Percentiles rank a stretch among this genome's conserved stretches.
Conservation (phyloP, 2,329 filamentous ascomycete genomes). For the Aspergillus tanneri region DNA sequence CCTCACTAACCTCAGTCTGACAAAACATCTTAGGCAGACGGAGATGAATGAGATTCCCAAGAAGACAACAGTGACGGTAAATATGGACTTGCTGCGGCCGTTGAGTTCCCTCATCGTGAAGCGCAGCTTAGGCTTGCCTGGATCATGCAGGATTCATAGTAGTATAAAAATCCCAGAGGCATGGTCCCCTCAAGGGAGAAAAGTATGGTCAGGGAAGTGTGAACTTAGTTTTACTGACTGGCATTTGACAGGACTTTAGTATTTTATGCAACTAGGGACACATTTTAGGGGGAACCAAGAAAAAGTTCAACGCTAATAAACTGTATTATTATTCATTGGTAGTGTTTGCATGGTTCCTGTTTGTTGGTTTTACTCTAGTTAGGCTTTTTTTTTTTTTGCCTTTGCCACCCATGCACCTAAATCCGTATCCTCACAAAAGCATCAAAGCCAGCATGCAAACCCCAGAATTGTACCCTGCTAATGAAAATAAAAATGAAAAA, state of each 20-base stretch:
- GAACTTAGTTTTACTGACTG: slow-evolving; percentile 1
- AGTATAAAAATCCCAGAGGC: slow-evolving; percentile 4
- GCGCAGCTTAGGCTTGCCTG: slow-evolving; percentile 4
- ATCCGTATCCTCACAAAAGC: too few species aligned
- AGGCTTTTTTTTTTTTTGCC: background rate
- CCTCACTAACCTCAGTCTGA: slow-evolving; percentile 34
- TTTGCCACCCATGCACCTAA: too few species aligned
- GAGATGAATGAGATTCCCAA: slow-evolving; percentile 33
- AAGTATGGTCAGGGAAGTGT: slow-evolving; percentile 2
- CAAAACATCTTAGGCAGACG: slow-evolving; percentile 39
- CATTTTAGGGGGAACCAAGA: background rate
- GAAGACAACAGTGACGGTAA: slow-evolving; percentile 34
- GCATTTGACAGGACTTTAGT: background rate
- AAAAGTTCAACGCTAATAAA: background rate
- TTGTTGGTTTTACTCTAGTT: background rate
- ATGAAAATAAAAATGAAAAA: background rate
- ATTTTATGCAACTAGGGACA: background rate
- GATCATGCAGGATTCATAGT: slow-evolving; percentile 14
- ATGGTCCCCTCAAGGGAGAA: slow-evolving; percentile 9
- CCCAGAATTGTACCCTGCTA: background rate
- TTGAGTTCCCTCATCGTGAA: slow-evolving; percentile 32
- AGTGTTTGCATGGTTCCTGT: background rate
- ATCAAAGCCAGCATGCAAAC: too few species aligned
- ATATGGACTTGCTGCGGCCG: slow-evolving; percentile 35
- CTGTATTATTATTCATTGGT: background rate